Percentiles rank a stretch among this genome's conserved stretches.
Conservation (phyloP, 2,329 filamentous ascomycete genomes). For the Talaromyces sp. region DNA sequence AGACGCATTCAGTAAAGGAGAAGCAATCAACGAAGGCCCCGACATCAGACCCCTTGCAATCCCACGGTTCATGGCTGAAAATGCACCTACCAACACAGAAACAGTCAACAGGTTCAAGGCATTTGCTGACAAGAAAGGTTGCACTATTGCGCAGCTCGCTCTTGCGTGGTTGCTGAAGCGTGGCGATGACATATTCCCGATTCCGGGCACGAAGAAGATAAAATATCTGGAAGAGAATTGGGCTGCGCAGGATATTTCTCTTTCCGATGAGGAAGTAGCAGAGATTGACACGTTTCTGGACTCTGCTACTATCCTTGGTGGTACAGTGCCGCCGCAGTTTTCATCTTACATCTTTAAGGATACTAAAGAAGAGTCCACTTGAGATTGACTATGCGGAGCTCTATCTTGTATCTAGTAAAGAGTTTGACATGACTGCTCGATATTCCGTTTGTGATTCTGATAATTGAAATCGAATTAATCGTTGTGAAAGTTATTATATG, state of each 20-base stretch:
- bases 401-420: background rate
- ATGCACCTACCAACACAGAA: conserved; percentile 25
- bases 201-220: conserved; percentile 28
- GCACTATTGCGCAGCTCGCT: conserved; percentile 57
- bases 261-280: conserved; percentile 9
- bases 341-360: conserved; percentile 12
- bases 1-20: conserved; percentile 9
- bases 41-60: background rate
- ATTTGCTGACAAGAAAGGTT: conserved; percentile 54
- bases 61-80: conserved; percentile 8
- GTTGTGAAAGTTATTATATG: too few species aligned
- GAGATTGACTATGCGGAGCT: background rate
- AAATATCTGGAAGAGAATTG: conserved; percentile 19
- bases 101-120: conserved; percentile 34
- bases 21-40: background rate
- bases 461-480: background rate
- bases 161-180: conserved; percentile 63
- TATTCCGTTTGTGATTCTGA: too few species aligned
- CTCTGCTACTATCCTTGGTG: conserved; percentile 10
- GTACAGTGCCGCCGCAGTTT: conserved; percentile 1
- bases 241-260: conserved; percentile 4
- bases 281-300: conserved; percentile 11
- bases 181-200: conserved; percentile 37
- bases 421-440: background rate
- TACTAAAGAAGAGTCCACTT: conserved; percentile 9